These are phyloP conservation scores for Epicoccum nigrum DNA, from an alignment of 2,329 filamentous ascomycete genomes.

Conservation along the genomic window DNA sequence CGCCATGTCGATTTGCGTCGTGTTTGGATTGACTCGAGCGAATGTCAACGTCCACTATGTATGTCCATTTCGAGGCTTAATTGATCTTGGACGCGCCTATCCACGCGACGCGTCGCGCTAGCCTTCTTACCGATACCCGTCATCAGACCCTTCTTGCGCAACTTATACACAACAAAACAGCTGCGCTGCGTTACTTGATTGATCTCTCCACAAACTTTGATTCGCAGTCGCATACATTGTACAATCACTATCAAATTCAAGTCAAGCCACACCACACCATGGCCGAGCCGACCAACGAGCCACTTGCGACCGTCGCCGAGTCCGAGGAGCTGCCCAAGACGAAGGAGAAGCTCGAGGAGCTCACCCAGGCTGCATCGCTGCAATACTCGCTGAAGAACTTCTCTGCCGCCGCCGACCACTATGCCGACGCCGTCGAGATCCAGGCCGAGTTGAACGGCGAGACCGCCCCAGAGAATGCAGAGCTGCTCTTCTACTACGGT, in stretches of 20 bases:
- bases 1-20: constrained; percentile 25
- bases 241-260: not conserved
- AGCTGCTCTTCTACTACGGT: constrained; percentile 92
- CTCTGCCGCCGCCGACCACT: constrained; percentile 82
- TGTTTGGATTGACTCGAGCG: not conserved
- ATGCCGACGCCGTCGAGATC: constrained; percentile 85
- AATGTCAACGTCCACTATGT: not conserved
- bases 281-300: constrained; percentile 31
- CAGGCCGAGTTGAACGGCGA: constrained; percentile 93
- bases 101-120: constrained; percentile 16
- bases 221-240: constrained; percentile 12
- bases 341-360: constrained; percentile 72
- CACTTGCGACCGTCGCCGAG: constrained; percentile 28
- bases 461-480: constrained; percentile 86
- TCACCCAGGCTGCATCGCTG: constrained; percentile 79
- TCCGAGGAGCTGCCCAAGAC: constrained; percentile 47
- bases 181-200: not conserved
- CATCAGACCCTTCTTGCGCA: constrained; percentile 11
- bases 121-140: not conserved
- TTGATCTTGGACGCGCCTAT: constrained; percentile 7
- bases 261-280: constrained; percentile 20
- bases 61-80: constrained; percentile 3
- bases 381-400: constrained; percentile 92
- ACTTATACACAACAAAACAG: constrained; percentile 2
- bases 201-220: not conserved